A percentile compares a stretch with the other conserved stretches of the same genome.
These are phyloP conservation scores for Zoysia pacifica DNA, from an alignment of 176 grass and related monocot genomes.

Conservation along the genomic window DNA sequence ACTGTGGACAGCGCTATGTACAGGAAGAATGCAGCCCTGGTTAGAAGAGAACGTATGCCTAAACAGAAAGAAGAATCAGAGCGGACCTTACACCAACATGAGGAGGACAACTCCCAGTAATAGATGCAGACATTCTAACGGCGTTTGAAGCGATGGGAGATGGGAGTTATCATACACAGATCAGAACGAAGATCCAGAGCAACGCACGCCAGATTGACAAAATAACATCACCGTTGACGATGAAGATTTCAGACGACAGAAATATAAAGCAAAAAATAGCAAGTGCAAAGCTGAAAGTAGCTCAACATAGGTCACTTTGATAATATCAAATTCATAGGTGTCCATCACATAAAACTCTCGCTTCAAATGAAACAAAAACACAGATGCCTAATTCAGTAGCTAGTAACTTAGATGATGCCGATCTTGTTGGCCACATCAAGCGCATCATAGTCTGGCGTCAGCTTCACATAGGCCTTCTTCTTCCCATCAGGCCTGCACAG, in stretches of 20 bases:
- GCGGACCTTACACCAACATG: no score
- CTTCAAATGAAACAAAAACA: slow-evolving; percentile 28
- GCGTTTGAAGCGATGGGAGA: no score
- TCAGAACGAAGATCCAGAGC: no score
- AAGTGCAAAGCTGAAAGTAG: not conserved
- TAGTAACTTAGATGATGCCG: slow-evolving; percentile 66
- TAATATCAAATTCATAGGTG: slow-evolving; percentile 41
- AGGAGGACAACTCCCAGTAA: no score
- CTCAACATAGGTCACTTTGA: slow-evolving; percentile 30
- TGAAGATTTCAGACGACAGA: no score
- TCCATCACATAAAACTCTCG: slow-evolving; percentile 38
- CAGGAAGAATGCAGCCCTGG: slow-evolving; percentile 24
- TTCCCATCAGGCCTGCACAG: slow-evolving; percentile 69
- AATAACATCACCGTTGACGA: no score
- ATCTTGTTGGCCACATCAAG: slow-evolving; percentile 83
- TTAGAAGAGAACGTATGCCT: no score
- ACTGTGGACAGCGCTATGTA: slow-evolving; percentile 35
- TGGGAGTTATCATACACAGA: no score
- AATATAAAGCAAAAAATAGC: no score
- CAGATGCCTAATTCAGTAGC: slow-evolving; percentile 17
- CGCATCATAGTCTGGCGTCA: slow-evolving; percentile 70
- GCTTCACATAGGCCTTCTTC: slow-evolving; percentile 81
- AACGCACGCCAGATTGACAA: no score
- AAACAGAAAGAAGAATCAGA: no score
- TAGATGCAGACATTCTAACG: no score